Base-by-base conservation (phyloP, 2,329 filamentous ascomycete species). In the Ophiostoma perfectum region DNA sequence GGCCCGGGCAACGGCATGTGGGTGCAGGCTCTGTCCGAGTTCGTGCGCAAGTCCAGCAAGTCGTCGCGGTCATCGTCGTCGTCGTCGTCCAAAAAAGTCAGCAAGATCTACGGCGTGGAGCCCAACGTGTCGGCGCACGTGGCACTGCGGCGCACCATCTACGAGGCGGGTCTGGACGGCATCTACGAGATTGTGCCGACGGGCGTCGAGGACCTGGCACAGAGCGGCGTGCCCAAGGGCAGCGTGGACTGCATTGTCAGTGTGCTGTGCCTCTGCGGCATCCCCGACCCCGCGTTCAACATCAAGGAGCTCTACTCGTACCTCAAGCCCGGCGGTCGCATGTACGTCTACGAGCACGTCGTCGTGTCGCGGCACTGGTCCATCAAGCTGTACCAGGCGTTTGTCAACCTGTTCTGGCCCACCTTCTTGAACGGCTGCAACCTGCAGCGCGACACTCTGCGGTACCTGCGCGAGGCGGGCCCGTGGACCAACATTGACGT, bases 321-420 rank as follows among this genome's bases (percentile, higher is more conserved):
- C 66, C 78, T 89, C 70, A 88, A 86, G 76, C 82, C 84, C 5
- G 87, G 87, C 5, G 87, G 87, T 0, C 78, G 82, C 49, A 88
- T 86, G 86, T 86, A 87, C 70, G 81, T 86, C 0, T 88, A 83
- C 72, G 87, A 89, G 78, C 87, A 89, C 73, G 84, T 89, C 52
- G 74, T 76, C 67, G 76, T 75, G 65, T 76, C 77, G 60, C 72
- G 75, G 4, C 78, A 77, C 9, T 77, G 78, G 73, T 74, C 76
- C 38, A 78, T 86, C 73, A 70, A 73, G 12, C 66, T 78, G 16
- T 86, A 86, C 74, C 84, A 87, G 73, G 84, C 78, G 1, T 75
- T 83, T 27, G 70, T 84, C 52, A 84, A 85, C 67, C 55, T 86
- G 9, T 76, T 83, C 69, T 87, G 85, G 84, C 82, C 83, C 1